A percentile compares a stretch with the other conserved stretches of the same genome.
phyloP scores from a whole-genome alignment of 495 filamentous ascomycete genomes.

The Penicillium steckii region DNA sequence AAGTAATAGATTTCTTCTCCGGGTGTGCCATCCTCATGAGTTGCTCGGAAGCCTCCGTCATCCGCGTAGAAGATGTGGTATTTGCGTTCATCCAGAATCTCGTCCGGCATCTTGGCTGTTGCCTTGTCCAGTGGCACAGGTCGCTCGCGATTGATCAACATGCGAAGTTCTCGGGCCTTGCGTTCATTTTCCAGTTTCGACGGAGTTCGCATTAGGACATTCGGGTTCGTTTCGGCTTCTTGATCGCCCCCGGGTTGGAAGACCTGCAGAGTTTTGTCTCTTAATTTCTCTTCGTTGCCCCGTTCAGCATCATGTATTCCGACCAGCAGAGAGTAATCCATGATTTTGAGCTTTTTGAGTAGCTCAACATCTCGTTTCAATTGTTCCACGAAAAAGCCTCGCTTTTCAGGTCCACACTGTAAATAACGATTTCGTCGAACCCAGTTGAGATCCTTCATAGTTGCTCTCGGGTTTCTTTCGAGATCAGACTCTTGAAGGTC shows the following conservation, averaged over 20 bases:
- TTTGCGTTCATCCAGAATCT: constrained; percentile 67
- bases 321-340: constrained; percentile 97
- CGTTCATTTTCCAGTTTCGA: constrained; percentile 90
- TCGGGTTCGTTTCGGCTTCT: constrained; percentile 54
- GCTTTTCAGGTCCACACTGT: constrained; percentile 85
- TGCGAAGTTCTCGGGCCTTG: constrained; percentile 87
- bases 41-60: constrained; percentile 91
- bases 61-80: constrained; percentile 83
- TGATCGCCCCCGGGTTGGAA: constrained; percentile 84
- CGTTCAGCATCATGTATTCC: constrained; percentile 87
- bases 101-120: constrained; percentile 83
- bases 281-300: constrained; percentile 93
- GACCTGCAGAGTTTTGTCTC: constrained; percentile 91
- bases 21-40: constrained; percentile 80
- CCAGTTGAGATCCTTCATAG: constrained; percentile 97
- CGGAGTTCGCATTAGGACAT: constrained; percentile 81
- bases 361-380: constrained; percentile 83
- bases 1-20: constrained; percentile 97
- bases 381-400: constrained; percentile 81
- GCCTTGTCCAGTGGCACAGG: constrained; percentile 88
- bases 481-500: constrained; percentile 88
- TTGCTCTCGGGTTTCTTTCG: constrained; percentile 84
- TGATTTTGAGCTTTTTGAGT: constrained; percentile 85
- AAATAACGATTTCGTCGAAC: constrained; percentile 79
- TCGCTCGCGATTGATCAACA: constrained; percentile 88